Evolutionary conservation across 495 filamentous ascomycete species (phyloP).

Genomic region (Recurvomyces mirabilis): DNA sequence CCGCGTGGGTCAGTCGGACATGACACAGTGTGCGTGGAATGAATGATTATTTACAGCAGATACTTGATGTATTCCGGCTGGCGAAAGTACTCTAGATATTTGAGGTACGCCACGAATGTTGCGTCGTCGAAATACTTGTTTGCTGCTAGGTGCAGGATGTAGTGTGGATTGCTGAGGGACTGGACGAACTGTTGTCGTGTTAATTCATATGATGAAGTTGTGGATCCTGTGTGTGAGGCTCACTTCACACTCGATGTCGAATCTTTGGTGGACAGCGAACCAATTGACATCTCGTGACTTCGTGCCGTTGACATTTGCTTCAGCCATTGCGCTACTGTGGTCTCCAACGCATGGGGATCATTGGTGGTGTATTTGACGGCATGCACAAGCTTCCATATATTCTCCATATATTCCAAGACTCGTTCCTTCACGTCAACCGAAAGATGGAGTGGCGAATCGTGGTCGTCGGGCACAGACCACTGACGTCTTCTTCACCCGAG

Average conservation of each 20-base stretch:
- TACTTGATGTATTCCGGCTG: constrained; percentile 75
- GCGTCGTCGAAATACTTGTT: constrained; percentile 45
- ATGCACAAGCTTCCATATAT: too few species aligned
- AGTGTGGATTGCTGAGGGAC: constrained; percentile 61
- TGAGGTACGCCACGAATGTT: constrained; percentile 67
- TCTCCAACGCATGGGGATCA: too few species aligned
- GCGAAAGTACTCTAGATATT: constrained; percentile 76
- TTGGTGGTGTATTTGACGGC: too few species aligned
- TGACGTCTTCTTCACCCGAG: too few species aligned
- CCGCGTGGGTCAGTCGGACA: neutral
- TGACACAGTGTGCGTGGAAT: neutral
- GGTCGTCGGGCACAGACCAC: too few species aligned
- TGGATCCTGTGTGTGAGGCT: constrained; percentile 2
- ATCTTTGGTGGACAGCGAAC: too few species aligned
- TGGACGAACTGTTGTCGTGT: constrained; percentile 57
- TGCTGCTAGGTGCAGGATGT: constrained; percentile 65
- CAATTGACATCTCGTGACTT: too few species aligned
- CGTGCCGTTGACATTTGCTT: too few species aligned
- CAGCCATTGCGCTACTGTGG: too few species aligned
- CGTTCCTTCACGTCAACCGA: too few species aligned
- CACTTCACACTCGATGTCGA: constrained; percentile 62
- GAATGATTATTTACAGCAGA: constrained; percentile 35
- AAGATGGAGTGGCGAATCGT: too few species aligned
- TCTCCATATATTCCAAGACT: too few species aligned
- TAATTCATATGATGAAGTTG: constrained; percentile 29